These are phyloP conservation scores for sunflower (Helianthus annuus) DNA, from an alignment of 129 eudicot genomes.

Conservation along the genomic window DNA sequence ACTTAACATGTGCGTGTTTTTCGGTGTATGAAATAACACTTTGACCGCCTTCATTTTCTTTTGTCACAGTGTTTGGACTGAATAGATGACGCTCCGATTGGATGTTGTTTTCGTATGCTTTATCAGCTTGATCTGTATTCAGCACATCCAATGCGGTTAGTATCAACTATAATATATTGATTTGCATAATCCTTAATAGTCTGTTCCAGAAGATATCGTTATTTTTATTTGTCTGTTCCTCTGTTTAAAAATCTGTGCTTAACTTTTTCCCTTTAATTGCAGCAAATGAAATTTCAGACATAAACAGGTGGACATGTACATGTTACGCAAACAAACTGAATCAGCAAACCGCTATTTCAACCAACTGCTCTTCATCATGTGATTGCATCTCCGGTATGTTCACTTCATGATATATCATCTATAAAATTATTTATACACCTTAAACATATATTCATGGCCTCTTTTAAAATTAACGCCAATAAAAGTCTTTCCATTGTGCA, in stretches of 20 bases:
- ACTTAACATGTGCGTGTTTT: neutral
- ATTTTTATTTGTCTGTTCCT: neutral
- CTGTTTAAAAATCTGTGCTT: neutral
- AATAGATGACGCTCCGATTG: slow-evolving; percentile 54
- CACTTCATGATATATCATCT: neutral
- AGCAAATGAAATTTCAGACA: slow-evolving; percentile 48
- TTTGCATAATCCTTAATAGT: neutral
- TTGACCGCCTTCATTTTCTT: slow-evolving; percentile 23
- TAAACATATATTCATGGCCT: slow-evolving; percentile 1
- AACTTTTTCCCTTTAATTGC: slow-evolving; percentile 19
- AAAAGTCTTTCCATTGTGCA: slow-evolving; percentile 2
- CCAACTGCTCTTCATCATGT: slow-evolving; percentile 77
- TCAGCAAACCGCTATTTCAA: slow-evolving; percentile 29
- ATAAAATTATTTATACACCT: neutral
- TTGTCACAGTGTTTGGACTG: slow-evolving; percentile 32
- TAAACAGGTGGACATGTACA: slow-evolving; percentile 70
- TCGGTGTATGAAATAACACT: slow-evolving; percentile 15
- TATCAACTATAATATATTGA: slow-evolving; percentile 23
- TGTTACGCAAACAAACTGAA: slow-evolving; percentile 52
- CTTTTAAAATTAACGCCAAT: neutral
- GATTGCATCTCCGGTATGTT: slow-evolving; percentile 72
- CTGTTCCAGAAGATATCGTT: neutral
- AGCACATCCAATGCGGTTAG: slow-evolving; percentile 53
- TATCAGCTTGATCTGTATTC: slow-evolving; percentile 45
- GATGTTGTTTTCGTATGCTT: slow-evolving; percentile 47